Evolutionary conservation across 306 rosid species (phyloP), one percentile per base, ranked within the genome.

Genomic region (Quercus gilva): DNA sequence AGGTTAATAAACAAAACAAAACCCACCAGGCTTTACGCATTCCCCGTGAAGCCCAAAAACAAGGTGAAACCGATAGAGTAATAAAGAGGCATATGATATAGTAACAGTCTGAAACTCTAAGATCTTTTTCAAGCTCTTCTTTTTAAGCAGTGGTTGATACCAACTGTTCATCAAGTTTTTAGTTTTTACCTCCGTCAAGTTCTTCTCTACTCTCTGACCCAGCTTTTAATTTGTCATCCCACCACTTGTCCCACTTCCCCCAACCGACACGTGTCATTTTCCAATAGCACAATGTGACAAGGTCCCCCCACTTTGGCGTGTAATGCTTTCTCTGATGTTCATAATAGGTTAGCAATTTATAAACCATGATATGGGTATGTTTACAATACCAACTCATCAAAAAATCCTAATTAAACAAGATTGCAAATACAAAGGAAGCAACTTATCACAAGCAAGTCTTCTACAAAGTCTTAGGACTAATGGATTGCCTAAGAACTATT

Each of bases 231-330:
- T 59, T 74, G 3, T 7, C 26, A 20, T 29, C 74, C 25, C 28
- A 53, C 55, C 58, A 13, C 69, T 61, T 73, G 53, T 11, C 83
- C 75, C 61, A 4, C 33, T 55, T 64, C 87, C 94, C 97, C 82
- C 80, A 3, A 2, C 7, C 45, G 92, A 79, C 93, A 83, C 86
- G 83, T 86, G 93, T 86, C 76, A 1, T 15, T 9, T 12, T 37
- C 26, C 37, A 55, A 55, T 74, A 83, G 29, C 75, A 69, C 56
- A 61, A 35, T 65, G 4, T 83, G 97, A 91, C 90, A 91, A 91
- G 90, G 80, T 83, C 84, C 74, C 79, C 70, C 53, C 43, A 7
- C 11, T 8, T 53, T 64, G 84, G 86, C 80, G 59, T 76, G 1
- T 55, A n/a, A 67, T 21, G 13, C 74, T 51, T 20, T 20, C 68